Base-by-base conservation (phyloP, 345 rosid genomes). In the Theobroma cacao region DNA sequence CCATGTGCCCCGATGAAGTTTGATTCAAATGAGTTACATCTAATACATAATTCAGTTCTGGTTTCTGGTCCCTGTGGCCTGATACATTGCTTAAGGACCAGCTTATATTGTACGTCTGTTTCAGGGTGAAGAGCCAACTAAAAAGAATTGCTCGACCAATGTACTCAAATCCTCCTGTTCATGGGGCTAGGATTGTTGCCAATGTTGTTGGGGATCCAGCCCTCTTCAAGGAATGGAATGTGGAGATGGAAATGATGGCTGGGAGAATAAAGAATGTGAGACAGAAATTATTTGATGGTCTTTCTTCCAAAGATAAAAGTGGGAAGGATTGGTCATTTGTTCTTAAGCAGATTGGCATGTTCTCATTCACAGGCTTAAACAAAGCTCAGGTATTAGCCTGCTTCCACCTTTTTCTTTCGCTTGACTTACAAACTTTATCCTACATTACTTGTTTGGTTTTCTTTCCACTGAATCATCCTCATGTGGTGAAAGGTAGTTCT, bases 141-240 rank as follows among this genome's bases (percentile, higher is more conserved):
- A 94, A 96, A 84, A 91, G 97, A 82, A 85, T 96, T 68, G 98
- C 99, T 55, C 86, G 99, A 55, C 99, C 98, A 43, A 96, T 96
- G 99, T 91, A 96, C 87, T 96, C 99, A 3, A 96, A 92, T 75
- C 99, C 99, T 78, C 97, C 99, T 15, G 87, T 94, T 74, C 99
- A 94, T 26, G 98, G 99, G 36, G 98, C 99, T 18, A 94, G 91
- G 79, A 90, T 96, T 26, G 99, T 96, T 41, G 97, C 99, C 56
- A 92, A 85, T 65, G 88, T 96, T 24, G 99, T 96, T 20, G 95
- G 98, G 1, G 94, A 94, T 85, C 89, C 94, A 50, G 76, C 88
- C 73, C 92, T 94, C 75, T 96, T 96, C 73, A 55, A 77, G 33
- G 99, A 94, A 75, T 96, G 98, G 99, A 96, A 94, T 81, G 89